phyloP scores from a whole-genome alignment of 2,329 filamentous ascomycete genomes.

The Exophiala viscosa region DNA sequence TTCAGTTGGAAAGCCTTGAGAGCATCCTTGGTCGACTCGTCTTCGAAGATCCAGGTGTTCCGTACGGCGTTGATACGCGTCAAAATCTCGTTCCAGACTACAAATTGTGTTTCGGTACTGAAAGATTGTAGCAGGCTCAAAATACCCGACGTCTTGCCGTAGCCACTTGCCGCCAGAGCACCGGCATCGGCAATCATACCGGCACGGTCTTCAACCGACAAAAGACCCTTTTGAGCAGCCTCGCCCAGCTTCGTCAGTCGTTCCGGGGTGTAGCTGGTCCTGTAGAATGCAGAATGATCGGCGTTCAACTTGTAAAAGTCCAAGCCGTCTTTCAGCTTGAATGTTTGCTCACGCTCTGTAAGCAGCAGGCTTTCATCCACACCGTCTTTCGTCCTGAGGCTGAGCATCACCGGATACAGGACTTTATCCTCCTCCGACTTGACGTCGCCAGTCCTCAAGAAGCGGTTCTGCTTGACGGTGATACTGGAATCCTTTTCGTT shows the following conservation, averaged over 20 bases:
- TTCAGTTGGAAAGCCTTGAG: conserved; percentile 79
- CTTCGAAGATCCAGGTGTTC: conserved; percentile 84
- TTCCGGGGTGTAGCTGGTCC: conserved; percentile 80
- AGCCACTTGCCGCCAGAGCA: conserved; percentile 82
- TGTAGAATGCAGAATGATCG: conserved; percentile 88
- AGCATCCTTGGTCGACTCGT: conserved; percentile 64
- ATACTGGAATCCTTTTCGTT: conserved; percentile 68
- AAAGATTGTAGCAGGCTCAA: conserved; percentile 83
- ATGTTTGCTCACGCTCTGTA: conserved; percentile 66
- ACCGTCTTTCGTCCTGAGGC: conserved; percentile 77
- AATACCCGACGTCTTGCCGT: conserved; percentile 88
- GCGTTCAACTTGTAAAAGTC: conserved; percentile 98
- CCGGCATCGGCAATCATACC: conserved; percentile 94
- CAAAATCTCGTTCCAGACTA: conserved; percentile 92
- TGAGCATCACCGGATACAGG: conserved; percentile 85
- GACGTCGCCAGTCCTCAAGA: conserved; percentile 86
- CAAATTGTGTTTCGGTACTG: conserved; percentile 74
- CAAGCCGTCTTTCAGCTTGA: conserved; percentile 66
- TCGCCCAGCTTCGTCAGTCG: conserved; percentile 82
- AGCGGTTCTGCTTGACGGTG: conserved; percentile 89
- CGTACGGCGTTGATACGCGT: conserved; percentile 74
- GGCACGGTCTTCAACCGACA: conserved; percentile 85
- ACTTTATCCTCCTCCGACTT: conserved; percentile 88
- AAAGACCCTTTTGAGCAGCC: conserved; percentile 73
- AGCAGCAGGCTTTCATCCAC: conserved; percentile 74